phyloP scores from a whole-genome alignment of 345 rosid species.

The rapeseed (Brassica napus) region Da-Ae NC_063442.1:33305001-33305500 shows the following conservation, averaged over 20 bases:
- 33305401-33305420: constrained; percentile 10
- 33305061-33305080: constrained; percentile 68
- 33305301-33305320: constrained; percentile 52
- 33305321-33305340: constrained; percentile 69
- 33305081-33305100: constrained; percentile 59
- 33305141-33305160: neutral
- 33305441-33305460: neutral
- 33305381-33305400: constrained; percentile 67
- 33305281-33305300: constrained; percentile 51
- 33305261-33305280: constrained; percentile 58
- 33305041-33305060: constrained; percentile 63
- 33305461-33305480: constrained; percentile 61
- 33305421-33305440: constrained; percentile 6
- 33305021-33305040: constrained; percentile 66
- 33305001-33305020: constrained; percentile 59
- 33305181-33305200: neutral
- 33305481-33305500: constrained; percentile 80
- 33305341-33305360: constrained; percentile 75
- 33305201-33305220: constrained; percentile 78
- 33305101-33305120: constrained; percentile 73
- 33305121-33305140: constrained; percentile 67
- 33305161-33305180: neutral
- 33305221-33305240: constrained; percentile 66
- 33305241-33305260: constrained; percentile 79
- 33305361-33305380: constrained; percentile 64